Evolutionary conservation across 2,329 filamentous ascomycete species (phyloP), one percentile per base, ranked within the genome.

Genomic region (Talaromyces atroroseus): DNA sequence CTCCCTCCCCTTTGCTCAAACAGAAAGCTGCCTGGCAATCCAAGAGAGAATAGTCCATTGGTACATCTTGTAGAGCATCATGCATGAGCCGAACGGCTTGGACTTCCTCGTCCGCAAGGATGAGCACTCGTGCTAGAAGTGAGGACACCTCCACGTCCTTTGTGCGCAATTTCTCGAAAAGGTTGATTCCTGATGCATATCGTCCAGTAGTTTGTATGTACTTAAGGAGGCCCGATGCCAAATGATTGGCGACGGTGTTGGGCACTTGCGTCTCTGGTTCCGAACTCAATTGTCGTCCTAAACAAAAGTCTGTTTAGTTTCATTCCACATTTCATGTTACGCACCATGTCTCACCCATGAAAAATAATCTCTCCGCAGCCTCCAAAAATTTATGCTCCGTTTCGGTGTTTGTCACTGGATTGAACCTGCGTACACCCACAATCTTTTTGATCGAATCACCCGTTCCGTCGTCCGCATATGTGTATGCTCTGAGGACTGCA

Each of bases 251-350:
- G 56, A 97, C 94, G 58, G 94, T 87, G 66, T 96, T 99, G 2
- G 94, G 94, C 3, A 99, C 92, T 74, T 99, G 94, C 5, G 97
- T 95, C 67, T 96, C 89, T 0, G 92, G 92, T 69, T 99, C 94
- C 18, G 94, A 97, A 55, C 94, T 95, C 23, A 99, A 79, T 74
- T 97, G 92, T 85, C 92, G 95, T 61, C 92, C 90, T 92, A 62
- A 5, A n/a, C 12, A 46, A 21, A 23, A 23, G 23, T 7, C 4
- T 36, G 6, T 16, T 54, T 47, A 56, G 48, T 20, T 21, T 48
- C 14, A 42, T 24, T 20, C 4, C 24, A 32, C 50, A 24, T 20
- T 40, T 26, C 54, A 40, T 5, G 23, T n/a, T 3, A 14, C 29
- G 26, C 3, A 24, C 44, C 12, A 56, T n/a, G 18, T 21, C 63